These are phyloP conservation scores for Fusarium coffeatum DNA, from an alignment of 2,329 filamentous ascomycete species.

Conservation along the genomic window DNA sequence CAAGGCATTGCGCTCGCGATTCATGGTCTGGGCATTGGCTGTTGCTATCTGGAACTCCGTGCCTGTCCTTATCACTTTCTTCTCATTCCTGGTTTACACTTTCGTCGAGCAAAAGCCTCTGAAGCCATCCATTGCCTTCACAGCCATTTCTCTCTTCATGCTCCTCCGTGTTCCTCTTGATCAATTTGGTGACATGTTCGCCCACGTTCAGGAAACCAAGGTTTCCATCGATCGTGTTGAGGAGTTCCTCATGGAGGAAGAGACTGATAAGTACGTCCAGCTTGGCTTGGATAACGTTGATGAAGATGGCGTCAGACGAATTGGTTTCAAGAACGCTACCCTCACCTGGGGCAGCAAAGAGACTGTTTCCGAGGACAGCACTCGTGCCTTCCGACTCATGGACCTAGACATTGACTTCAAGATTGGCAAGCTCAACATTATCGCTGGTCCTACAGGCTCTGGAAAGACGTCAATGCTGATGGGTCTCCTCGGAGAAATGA, in stretches of 20 bases:
- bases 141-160: slow-evolving; percentile 94
- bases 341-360: slow-evolving; percentile 88
- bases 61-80: slow-evolving; percentile 93
- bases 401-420: slow-evolving; percentile 85
- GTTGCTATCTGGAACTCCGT: slow-evolving; percentile 98
- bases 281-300: slow-evolving; percentile 77
- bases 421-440: slow-evolving; percentile 88
- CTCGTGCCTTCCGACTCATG: slow-evolving; percentile 83
- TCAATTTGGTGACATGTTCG: slow-evolving; percentile 97
- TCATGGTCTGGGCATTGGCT: slow-evolving; percentile 90
- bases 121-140: slow-evolving; percentile 93
- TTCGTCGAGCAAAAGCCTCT: slow-evolving; percentile 88
- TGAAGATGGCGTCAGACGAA: slow-evolving; percentile 75
- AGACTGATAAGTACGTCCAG: slow-evolving; percentile 95
- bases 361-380: slow-evolving; percentile 69
- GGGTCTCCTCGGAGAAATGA: slow-evolving; percentile 98
- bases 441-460: slow-evolving; percentile 91
- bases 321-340: slow-evolving; percentile 86
- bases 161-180: slow-evolving; percentile 93
- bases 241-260: slow-evolving; percentile 90
- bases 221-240: slow-evolving; percentile 97
- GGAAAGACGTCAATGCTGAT: slow-evolving; percentile 97
- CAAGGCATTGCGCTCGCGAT: slow-evolving; percentile 80
- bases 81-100: slow-evolving; percentile 95
- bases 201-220: slow-evolving; percentile 96